Percentiles rank a stretch among this genome's conserved stretches.
Conservation (phyloP, 2,329 filamentous ascomycete genomes). For the Emergomyces pasteurianus region DNA sequence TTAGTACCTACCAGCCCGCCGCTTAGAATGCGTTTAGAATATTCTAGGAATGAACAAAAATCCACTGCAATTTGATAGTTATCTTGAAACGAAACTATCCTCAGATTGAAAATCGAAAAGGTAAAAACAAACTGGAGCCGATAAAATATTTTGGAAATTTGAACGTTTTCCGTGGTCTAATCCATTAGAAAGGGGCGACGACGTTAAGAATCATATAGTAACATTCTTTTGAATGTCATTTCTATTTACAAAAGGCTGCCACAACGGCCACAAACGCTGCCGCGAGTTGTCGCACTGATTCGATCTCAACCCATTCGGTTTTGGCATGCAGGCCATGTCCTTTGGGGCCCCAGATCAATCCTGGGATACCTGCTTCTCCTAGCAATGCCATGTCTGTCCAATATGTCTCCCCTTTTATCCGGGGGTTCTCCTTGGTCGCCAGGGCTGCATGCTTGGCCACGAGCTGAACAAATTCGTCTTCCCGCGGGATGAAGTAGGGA, state of each 20-base stretch:
- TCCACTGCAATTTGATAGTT: not conserved
- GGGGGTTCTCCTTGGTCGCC: not conserved
- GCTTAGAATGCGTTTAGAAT: conserved; percentile 6
- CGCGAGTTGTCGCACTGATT: not conserved
- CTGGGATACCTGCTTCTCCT: not conserved
- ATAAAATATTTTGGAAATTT: not conserved
- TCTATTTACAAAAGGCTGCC: not conserved
- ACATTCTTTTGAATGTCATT: not conserved
- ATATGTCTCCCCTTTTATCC: not conserved
- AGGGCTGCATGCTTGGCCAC: not conserved
- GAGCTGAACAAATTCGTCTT: not conserved
- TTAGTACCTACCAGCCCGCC: conserved; percentile 20
- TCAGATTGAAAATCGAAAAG: not conserved
- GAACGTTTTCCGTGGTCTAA: not conserved
- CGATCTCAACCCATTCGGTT: not conserved
- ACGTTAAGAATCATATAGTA: not conserved
- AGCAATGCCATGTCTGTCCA: not conserved
- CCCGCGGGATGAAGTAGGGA: not conserved
- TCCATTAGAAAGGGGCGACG: not conserved
- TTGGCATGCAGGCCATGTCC: not conserved
- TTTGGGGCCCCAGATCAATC: not conserved
- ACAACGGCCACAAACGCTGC: not conserved
- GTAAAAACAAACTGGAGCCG: not conserved
- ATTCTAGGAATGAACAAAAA: not conserved
- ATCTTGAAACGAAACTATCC: not conserved